Evolutionary conservation across 176 grass and related monocot species (phyloP), one percentile per base, ranked within the genome.

Genomic region (Cymbopogon citratus): DNA sequence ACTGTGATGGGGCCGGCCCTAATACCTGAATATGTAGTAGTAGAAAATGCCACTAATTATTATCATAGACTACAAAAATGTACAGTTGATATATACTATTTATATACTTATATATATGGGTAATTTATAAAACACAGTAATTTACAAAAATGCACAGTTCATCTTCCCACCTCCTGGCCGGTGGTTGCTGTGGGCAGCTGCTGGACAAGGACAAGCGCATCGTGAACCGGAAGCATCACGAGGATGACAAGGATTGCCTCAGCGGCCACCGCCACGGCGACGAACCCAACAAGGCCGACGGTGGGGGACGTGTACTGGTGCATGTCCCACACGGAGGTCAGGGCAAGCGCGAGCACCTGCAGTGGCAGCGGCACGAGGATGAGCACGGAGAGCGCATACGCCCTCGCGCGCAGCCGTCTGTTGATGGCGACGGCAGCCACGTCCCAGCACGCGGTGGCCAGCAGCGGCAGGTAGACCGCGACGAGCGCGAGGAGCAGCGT

Each of bases 361-460:
- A 85, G 64, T 6, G 71, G 82, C 33, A 89, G 73, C 14, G 78
- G 77, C 48, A 18, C 34, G 10, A 85, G n/a, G 59, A 81, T 44
- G 49, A 75, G 66, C 41, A 52, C 44, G 19, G 52, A 66, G 54
- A 89, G 87, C n/a, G 71, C 83, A 56, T 77, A 81, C 9, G 84
- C 72, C 54, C 87, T 74, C 1, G 36, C 54, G 33, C 83, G 64
- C 51, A 89, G 45, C 59, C 83, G 52, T 76, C 66, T 34, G 61
- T 89, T 89, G 77, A 89, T 89, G 52, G 80, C 87, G 28, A 89
- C 72, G 64, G 78, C 71, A 24, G 84, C 77, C 7, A 68, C 78
- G 7, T 72, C 43, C 87, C 87, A 85, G 41, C 71, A 81, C 24
- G 83, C 87, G 5, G 87, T 81, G 35, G 80, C 44, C 26, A 89